A percentile compares a stretch with the other conserved stretches of the same genome.
These are phyloP conservation scores for Zygotorulaspora chibaensis DNA, from an alignment of 805 yeast species.

Conservation along the genomic window DNA sequence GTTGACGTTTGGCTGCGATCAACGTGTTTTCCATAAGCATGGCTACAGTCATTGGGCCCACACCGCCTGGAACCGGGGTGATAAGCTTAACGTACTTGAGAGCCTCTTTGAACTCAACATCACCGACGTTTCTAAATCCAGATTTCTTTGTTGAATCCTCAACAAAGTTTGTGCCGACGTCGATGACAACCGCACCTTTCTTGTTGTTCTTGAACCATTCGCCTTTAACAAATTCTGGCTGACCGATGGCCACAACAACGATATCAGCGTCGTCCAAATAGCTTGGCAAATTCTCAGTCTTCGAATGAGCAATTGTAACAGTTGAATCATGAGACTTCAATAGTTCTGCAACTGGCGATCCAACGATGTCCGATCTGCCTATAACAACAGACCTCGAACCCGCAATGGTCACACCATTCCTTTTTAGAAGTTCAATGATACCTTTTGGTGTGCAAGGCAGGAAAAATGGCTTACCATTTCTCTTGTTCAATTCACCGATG, in stretches of 20 bases:
- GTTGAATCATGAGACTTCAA: constrained; percentile 79
- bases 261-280: constrained; percentile 72
- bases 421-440: constrained; percentile 70
- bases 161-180: constrained; percentile 78
- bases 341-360: constrained; percentile 85
- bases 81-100: constrained; percentile 40
- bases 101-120: constrained; percentile 61
- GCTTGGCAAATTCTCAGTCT: constrained; percentile 55
- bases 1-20: constrained; percentile 55
- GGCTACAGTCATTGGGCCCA: constrained; percentile 90
- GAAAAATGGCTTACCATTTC: constrained; percentile 77
- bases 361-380: constrained; percentile 95
- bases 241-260: constrained; percentile 76
- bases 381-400: constrained; percentile 88
- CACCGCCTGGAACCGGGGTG: constrained; percentile 93
- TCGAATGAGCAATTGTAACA: constrained; percentile 81
- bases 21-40: constrained; percentile 71
- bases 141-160: constrained; percentile 62
- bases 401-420: constrained; percentile 59
- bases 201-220: constrained; percentile 57
- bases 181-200: constrained; percentile 63
- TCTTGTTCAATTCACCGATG: constrained; percentile 84
- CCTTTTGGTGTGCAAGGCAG: constrained; percentile 97
- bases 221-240: constrained; percentile 64
- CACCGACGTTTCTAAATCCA: constrained; percentile 73